Conservation (phyloP, 2,329 filamentous ascomycete species). For the Cladosporium sp. region DNA sequence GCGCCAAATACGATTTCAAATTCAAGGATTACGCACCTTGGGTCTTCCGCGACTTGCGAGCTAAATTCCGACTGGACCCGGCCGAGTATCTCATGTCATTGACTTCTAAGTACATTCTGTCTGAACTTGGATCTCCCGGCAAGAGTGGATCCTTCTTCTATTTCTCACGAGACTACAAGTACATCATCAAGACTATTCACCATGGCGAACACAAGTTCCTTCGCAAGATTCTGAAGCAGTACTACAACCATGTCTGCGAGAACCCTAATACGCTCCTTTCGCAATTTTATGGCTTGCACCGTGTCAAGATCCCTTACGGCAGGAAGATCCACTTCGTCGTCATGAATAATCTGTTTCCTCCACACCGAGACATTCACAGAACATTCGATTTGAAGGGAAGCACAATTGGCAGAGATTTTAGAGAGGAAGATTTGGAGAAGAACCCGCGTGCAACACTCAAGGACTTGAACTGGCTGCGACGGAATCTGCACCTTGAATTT, state of each 20-base stretch:
- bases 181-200: conserved; percentile 99
- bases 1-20: conserved; percentile 99
- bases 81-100: conserved; percentile 98
- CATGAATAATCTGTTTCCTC: conserved; percentile 99
- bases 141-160: conserved; percentile 99
- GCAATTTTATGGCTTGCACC: conserved; percentile 94
- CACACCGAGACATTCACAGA: conserved; percentile 93
- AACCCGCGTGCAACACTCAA: conserved; percentile 93
- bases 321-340: conserved; percentile 99
- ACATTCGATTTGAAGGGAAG: conserved; percentile 98
- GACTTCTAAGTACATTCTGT: conserved; percentile 97
- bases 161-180: conserved; percentile 98
- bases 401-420: conserved; percentile 87
- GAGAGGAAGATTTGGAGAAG: conserved; percentile 77
- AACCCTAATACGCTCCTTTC: conserved; percentile 97
- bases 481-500: conserved; percentile 80
- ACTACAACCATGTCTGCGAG: conserved; percentile 85
- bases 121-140: conserved; percentile 90
- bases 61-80: conserved; percentile 85
- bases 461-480: conserved; percentile 91
- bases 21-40: conserved; percentile 99
- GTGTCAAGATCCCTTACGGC: conserved; percentile 96
- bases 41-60: conserved; percentile 91
- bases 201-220: conserved; percentile 89
- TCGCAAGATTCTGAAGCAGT: conserved; percentile 79